phyloP scores from a whole-genome alignment of 805 yeast species.

The Wickerhamiella dianesei region DNA sequence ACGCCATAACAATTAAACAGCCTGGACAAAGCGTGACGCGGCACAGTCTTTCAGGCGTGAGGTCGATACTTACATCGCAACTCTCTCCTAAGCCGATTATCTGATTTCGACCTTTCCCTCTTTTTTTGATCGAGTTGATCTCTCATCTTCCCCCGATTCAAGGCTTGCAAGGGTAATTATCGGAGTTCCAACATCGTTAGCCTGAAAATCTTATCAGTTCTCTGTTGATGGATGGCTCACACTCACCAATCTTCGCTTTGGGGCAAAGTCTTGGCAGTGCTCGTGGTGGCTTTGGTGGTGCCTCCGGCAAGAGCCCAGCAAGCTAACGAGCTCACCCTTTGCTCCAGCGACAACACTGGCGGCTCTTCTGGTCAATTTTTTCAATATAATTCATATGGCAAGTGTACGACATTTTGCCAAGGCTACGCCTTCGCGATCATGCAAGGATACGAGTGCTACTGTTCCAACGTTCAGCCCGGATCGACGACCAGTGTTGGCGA shows the following conservation, averaged over 20 bases:
- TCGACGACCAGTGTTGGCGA: slow-evolving; percentile 24
- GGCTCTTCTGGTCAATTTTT: slow-evolving; percentile 12
- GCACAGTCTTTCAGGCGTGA: no score
- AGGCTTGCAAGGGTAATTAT: no score
- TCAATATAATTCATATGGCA: slow-evolving; percentile 36
- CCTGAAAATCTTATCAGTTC: no score
- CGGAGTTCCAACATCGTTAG: no score
- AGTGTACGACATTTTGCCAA: slow-evolving; percentile 35
- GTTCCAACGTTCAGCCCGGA: slow-evolving; percentile 40
- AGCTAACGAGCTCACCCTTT: slow-evolving; percentile 20
- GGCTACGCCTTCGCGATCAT: slow-evolving; percentile 42
- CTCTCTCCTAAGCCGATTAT: no score
- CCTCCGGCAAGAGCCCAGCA: neutral
- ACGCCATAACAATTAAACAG: no score
- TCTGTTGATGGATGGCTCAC: neutral
- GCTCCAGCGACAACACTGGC: slow-evolving; percentile 33
- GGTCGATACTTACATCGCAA: no score
- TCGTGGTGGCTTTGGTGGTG: neutral
- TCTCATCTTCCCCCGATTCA: no score
- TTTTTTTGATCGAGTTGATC: no score
- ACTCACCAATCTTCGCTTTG: neutral
- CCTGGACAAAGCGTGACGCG: no score
- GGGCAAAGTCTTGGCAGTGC: no score
- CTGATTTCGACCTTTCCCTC: no score
- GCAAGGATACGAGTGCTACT: slow-evolving; percentile 44